Evolutionary conservation across 495 filamentous ascomycete genomes (phyloP).

Genomic region (Aspergillus nidulans): DNA sequence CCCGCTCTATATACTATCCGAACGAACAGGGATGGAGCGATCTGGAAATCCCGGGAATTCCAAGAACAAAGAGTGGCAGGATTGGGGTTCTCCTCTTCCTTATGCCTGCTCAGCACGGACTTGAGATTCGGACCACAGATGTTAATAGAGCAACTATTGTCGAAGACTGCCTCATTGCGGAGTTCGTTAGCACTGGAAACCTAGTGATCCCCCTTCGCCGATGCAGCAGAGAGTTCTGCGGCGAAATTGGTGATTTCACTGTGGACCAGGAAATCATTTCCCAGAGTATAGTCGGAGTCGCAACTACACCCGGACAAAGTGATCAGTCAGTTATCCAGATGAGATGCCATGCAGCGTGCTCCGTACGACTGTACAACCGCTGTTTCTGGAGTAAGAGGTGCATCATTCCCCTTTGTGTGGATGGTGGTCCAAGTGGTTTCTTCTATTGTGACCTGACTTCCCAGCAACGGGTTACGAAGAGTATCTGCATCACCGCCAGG

Average conservation of each 20-base stretch:
- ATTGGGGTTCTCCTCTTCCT: constrained; percentile 31
- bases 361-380: constrained; percentile 26
- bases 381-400: constrained; percentile 34
- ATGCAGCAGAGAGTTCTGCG: constrained; percentile 26
- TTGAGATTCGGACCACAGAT: constrained; percentile 34
- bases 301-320: neutral
- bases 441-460: constrained; percentile 20
- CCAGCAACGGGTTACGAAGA: constrained; percentile 6
- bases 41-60: constrained; percentile 30
- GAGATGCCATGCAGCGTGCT: constrained; percentile 31
- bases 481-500: constrained; percentile 18
- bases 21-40: constrained; percentile 27
- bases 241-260: constrained; percentile 30
- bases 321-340: constrained; percentile 2
- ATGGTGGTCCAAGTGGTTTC: constrained; percentile 32
- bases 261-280: constrained; percentile 28
- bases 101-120: constrained; percentile 22
- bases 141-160: constrained; percentile 23
- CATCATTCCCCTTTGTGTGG: constrained; percentile 24
- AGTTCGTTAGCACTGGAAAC: constrained; percentile 22
- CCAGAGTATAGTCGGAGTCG: neutral
- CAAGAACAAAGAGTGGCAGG: constrained; percentile 18
- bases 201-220: constrained; percentile 29
- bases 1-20: constrained; percentile 16
- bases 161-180: constrained; percentile 33